Base-by-base conservation (phyloP, 2,329 filamentous ascomycete species). In the Fusarium sp. region DNA sequence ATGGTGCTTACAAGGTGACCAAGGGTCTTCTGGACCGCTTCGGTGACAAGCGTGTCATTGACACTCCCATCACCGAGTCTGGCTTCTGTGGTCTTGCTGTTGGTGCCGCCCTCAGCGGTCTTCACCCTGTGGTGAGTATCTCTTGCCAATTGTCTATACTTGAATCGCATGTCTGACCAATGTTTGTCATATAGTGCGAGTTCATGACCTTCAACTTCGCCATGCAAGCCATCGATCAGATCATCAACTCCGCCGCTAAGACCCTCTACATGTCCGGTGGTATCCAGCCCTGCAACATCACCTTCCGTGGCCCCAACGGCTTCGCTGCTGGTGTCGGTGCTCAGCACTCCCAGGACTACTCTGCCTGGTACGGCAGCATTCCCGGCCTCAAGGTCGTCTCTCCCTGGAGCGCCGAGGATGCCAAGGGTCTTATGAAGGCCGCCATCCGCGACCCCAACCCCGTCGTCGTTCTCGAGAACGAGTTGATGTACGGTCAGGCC, bases 151-250 rank as follows among this genome's bases (percentile, higher is more conserved):
- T 14, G 35, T 20, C 18, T 27, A 20, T 16, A 16, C 22, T 34
- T 14, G 11, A 29, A 61, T 67, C 64, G 60, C 71, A 42, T 52
- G 22, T 57, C 76, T 76, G 47, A 76, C 50, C 24, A 47, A 45
- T 45, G 62, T 14, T 54, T 63, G 47, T 40, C 24, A 20, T 70
- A 14, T 70, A 96, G 94, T 96, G 93, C 90, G 96, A 99, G 88
- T 99, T 99, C 90, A 99, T 99, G 96, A 99, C 96, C 81, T 98
- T 98, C 92, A 99, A 99, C 91, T 98, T 98, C 84, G 96, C 96
- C 85, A 99, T 99, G 96, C 96, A 99, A 88, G 94, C 96, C 83
- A 99, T 99, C 85, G 96, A 99, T 85, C 96, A 99, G 85, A 94
- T 99, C 83, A 95, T 99, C 91, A 99, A 99, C 92, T 98, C 96